Conservation (phyloP, 73 alveolate genomes). For the Paramecium octaurelia region DNA sequence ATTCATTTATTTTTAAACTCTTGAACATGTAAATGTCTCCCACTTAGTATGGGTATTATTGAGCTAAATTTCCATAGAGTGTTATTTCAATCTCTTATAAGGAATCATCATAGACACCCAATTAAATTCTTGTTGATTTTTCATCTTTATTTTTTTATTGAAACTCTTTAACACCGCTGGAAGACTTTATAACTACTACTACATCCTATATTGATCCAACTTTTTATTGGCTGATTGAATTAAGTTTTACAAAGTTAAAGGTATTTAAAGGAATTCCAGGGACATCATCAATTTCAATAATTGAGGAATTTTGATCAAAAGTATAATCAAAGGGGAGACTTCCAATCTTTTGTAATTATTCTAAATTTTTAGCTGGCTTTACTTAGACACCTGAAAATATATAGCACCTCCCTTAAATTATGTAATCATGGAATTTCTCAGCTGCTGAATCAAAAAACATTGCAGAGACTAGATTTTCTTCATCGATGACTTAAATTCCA, state of each 20-base stretch:
- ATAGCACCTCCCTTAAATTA: neutral
- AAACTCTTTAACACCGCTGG: neutral
- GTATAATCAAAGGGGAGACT: neutral
- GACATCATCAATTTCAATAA: neutral
- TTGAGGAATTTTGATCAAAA: neutral
- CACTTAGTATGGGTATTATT: neutral
- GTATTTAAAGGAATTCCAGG: neutral
- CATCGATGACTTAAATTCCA: neutral
- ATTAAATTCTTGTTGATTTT: neutral
- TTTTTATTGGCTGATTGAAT: neutral
- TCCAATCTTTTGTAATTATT: neutral
- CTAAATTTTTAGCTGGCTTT: neutral
- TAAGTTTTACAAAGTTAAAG: neutral
- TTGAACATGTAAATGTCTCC: slow-evolving; percentile 15
- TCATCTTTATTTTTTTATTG: neutral
- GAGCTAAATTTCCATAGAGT: neutral
- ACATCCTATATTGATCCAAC: neutral
- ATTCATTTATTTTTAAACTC: neutral
- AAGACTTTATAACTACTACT: neutral
- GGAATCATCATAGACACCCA: slow-evolving; percentile 23
- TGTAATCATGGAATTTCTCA: neutral
- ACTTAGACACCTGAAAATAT: neutral
- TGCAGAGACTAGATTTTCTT: neutral
- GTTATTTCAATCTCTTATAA: neutral
- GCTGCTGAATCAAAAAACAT: neutral